Evolutionary conservation across 2,329 filamentous ascomycete species (phyloP), one percentile per base, ranked within the genome.

Genomic region (Pestalotiopsis sp.): DNA sequence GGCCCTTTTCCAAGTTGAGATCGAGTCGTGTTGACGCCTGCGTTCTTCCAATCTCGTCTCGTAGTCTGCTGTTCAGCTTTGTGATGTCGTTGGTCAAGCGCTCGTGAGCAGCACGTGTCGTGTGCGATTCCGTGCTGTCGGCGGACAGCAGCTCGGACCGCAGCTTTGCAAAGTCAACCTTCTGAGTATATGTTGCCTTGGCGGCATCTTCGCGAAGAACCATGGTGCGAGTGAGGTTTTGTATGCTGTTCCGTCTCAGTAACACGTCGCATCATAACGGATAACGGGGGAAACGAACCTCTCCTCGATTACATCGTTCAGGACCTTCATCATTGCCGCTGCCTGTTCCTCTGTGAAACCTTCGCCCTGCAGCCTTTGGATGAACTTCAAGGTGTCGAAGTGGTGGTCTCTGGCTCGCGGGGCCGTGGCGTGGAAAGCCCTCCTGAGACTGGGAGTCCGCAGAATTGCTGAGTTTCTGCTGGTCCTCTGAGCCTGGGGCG

Each of bases 381-480:
- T 94, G 78, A 99, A 97, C 82, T 97, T 98, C 70, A 99, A 88
- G 0, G 96, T 99, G 81, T 99, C 96, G 78, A 99, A 99, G 80
- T 99, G 94, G 80, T 99, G 96, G 75, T 98, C 94, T 71, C 92
- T 88, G 65, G 79, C 78, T 64, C 83, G 86, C 48, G 81, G 75
- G 2, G 88, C 78, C 0, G 93, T 91, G 44, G 89, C 87, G 78
- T 94, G 92, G 78, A 98, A 95, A 0, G 83, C 81, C 68, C 85
- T 80, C 58, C 77, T 77, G 22, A 81, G 69, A 3, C 67, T 65
- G 0, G 76, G 76, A 65, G 76, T 75, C 48, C 72, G 75, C 11
- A 77, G 71, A 7, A 77, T 69, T 6, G 74, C 71, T 4, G 67
- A 59, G 55, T 70, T 64, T 17, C 35, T 60, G 10, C n/a, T 22